Evolutionary conservation across 768 basidiomycete species (phyloP).

Genomic region (Lentinus tigrinus): DNA sequence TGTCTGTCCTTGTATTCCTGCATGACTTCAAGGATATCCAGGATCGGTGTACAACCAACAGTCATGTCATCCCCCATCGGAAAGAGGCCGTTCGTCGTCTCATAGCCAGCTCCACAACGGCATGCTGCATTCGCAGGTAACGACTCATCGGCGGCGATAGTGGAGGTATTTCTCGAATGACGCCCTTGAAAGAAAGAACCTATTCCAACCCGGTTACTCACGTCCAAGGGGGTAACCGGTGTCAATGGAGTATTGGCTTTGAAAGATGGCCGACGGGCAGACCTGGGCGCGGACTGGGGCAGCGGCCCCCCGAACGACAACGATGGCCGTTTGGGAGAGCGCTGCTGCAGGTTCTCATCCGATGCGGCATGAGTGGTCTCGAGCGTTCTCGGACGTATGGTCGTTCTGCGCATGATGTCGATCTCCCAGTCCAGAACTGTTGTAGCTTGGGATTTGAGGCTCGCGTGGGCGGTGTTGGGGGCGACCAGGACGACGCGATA

Average conservation of each 20-base stretch:
- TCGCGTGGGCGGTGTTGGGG: slow-evolving; percentile 34
- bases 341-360: slow-evolving; percentile 8
- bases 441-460: slow-evolving; percentile 56
- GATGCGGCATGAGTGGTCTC: slow-evolving; percentile 1
- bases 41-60: slow-evolving; percentile 2
- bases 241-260: neutral
- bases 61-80: neutral
- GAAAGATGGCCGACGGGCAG: slow-evolving; percentile 2
- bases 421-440: slow-evolving; percentile 52
- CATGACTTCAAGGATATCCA: slow-evolving; percentile 4
- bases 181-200: neutral
- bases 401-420: slow-evolving; percentile 33
- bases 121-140: neutral
- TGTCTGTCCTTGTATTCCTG: neutral
- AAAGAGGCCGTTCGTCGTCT: neutral
- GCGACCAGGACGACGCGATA: slow-evolving; percentile 33
- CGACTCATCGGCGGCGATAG: neutral
- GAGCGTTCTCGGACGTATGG: slow-evolving; percentile 1
- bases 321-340: slow-evolving; percentile 11
- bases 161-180: slow-evolving; percentile 2
- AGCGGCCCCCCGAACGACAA: slow-evolving; percentile 4
- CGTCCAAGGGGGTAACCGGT: neutral
- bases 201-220: neutral
- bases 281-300: neutral
- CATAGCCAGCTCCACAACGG: neutral